Conservation (phyloP, 805 yeast species). For the Spathaspora arborariae region DNA sequence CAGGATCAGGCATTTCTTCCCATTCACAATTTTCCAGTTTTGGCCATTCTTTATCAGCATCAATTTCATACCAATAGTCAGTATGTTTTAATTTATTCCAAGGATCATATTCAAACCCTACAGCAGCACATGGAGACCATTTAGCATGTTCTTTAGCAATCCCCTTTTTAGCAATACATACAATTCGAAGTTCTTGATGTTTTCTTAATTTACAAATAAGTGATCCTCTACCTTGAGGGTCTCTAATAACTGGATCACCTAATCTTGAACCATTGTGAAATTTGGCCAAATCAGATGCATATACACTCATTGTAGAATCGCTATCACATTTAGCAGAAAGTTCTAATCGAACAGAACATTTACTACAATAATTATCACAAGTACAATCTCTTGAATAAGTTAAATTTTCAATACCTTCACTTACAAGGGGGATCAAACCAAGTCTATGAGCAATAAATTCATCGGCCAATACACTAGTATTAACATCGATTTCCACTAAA, state of each 20-base stretch:
- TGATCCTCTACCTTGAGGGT: slow-evolving; percentile 77
- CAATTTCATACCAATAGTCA: slow-evolving; percentile 93
- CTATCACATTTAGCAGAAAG: slow-evolving; percentile 86
- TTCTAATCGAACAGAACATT: slow-evolving; percentile 85
- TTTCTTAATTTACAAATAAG: slow-evolving; percentile 85
- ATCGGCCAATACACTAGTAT: slow-evolving; percentile 94
- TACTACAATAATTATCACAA: slow-evolving; percentile 95
- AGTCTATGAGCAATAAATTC: slow-evolving; percentile 93
- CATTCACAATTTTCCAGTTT: slow-evolving; percentile 81
- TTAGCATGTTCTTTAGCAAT: slow-evolving; percentile 97
- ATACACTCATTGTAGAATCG: slow-evolving; percentile 85
- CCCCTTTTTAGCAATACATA: slow-evolving; percentile 96
- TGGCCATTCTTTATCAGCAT: slow-evolving; percentile 92
- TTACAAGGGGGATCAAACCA: slow-evolving; percentile 86
- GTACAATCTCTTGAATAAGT: slow-evolving; percentile 94
- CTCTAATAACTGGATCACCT: slow-evolving; percentile 86
- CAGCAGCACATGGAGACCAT: slow-evolving; percentile 96
- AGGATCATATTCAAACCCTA: slow-evolving; percentile 98
- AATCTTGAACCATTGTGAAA: slow-evolving; percentile 45
- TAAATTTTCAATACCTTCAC: slow-evolving; percentile 77
- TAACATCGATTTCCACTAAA: slow-evolving; percentile 87
- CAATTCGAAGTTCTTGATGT: slow-evolving; percentile 84
- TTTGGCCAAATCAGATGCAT: slow-evolving; percentile 68
- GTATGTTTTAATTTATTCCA: slow-evolving; percentile 97
- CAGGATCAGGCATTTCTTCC: slow-evolving; percentile 93